Conservation (phyloP, 495 filamentous ascomycete species). For the Hypoxylon trugodes region DNA sequence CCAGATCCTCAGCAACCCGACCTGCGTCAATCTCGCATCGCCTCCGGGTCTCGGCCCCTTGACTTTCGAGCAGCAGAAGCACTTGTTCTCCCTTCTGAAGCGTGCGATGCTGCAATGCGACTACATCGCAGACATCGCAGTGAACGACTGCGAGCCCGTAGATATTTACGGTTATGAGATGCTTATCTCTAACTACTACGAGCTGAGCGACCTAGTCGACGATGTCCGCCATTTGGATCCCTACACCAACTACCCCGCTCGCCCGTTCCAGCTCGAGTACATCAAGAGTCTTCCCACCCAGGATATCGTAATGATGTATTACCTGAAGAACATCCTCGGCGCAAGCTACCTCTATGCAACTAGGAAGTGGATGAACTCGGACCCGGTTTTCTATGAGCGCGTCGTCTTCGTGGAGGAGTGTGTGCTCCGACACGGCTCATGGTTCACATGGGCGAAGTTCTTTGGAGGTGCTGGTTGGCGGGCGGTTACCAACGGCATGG, state of each 20-base stretch:
- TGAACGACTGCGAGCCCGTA: not conserved
- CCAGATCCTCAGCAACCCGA: conserved; percentile 17
- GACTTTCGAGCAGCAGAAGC: not conserved
- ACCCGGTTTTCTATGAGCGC: not conserved
- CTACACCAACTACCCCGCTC: conserved; percentile 28
- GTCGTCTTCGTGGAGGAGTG: conserved; percentile 25
- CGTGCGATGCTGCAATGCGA: conserved; percentile 29
- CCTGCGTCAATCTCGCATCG: not conserved
- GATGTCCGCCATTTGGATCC: conserved; percentile 27
- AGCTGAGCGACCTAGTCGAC: not conserved
- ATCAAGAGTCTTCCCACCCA: conserved; percentile 24
- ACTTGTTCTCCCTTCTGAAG: conserved; percentile 11
- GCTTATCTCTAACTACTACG: not conserved
- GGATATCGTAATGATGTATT: conserved; percentile 38
- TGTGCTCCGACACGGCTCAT: conserved; percentile 36
- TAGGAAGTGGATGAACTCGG: not conserved
- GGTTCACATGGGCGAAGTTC: conserved; percentile 26
- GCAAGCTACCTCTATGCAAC: not conserved
- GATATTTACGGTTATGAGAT: not conserved
- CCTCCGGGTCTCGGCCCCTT: not conserved
- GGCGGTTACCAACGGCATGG: not conserved
- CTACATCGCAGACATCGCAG: conserved; percentile 27
- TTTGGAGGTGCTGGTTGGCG: not conserved
- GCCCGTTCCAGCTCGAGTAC: conserved; percentile 28
- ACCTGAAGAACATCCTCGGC: conserved; percentile 13